Evolutionary conservation across 192 early-diverging fungal species (phyloP).

Genomic region (Pecoramyces ruminantium): DNA sequence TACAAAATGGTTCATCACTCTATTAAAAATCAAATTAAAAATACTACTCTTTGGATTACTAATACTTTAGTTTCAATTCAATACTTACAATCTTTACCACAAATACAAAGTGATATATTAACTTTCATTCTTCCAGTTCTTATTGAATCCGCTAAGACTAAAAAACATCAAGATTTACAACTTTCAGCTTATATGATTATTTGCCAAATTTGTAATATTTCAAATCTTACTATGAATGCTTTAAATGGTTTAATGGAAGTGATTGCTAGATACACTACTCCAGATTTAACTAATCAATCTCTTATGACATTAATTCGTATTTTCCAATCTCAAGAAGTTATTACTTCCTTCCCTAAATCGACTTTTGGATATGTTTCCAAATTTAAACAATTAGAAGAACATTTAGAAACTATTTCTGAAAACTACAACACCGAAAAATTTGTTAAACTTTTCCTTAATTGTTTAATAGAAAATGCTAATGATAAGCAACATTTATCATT

Average conservation of each 20-base stretch:
- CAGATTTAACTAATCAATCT: constrained; percentile 1
- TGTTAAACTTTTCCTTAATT: background rate
- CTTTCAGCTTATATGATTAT: constrained; percentile 41
- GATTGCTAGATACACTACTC: constrained; percentile 12
- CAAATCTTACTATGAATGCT: constrained; percentile 20
- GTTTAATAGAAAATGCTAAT: background rate
- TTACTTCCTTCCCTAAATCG: background rate
- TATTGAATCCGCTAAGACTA: constrained; percentile 12
- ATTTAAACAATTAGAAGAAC: background rate
- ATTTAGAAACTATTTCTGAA: background rate
- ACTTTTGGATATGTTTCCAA: background rate
- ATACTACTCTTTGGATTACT: constrained; percentile 1
- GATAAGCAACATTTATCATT: background rate
- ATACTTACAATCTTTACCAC: constrained; percentile 5
- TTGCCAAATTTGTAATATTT: constrained; percentile 35
- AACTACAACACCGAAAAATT: background rate
- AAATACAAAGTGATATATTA: constrained; percentile 32
- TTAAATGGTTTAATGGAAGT: constrained; percentile 18
- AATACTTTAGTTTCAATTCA: background rate
- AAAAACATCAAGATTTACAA: constrained; percentile 7
- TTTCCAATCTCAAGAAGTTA: background rate
- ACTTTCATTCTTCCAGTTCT: constrained; percentile 39
- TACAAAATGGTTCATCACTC: constrained; percentile 15
- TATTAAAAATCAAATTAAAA: constrained; percentile 1
- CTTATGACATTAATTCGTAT: background rate